Percentiles rank a stretch among this genome's conserved stretches.
phyloP scores from a whole-genome alignment of 1,284 basidiomycete genomes.

The Heterobasidion parviporum region DNA sequence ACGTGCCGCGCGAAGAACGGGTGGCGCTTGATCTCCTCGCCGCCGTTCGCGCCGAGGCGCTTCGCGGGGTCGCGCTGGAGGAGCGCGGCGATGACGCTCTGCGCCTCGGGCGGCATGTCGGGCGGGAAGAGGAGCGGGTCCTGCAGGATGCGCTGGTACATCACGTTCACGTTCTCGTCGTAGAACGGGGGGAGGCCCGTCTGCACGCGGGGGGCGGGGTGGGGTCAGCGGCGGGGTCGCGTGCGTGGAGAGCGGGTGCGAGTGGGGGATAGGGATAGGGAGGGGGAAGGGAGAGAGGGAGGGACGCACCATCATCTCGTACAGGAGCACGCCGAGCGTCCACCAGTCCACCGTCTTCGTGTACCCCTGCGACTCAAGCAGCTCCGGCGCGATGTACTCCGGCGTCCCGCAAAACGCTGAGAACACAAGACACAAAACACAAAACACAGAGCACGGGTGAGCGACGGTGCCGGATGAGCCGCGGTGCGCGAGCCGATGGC shows the following conservation, averaged over 20 bases:
- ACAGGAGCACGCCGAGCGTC: constrained; percentile 95
- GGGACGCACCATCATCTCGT: constrained; percentile 87
- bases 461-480: no score
- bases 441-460: neutral
- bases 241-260: neutral
- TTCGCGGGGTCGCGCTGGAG: constrained; percentile 84
- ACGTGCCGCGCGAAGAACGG: constrained; percentile 94
- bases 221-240: neutral
- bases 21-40: constrained; percentile 94
- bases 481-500: no score
- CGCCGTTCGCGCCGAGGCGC: constrained; percentile 86
- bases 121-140: constrained; percentile 93
- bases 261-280: neutral
- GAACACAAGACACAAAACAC: constrained; percentile 1
- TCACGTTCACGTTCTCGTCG: constrained; percentile 96
- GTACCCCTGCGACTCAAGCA: constrained; percentile 95
- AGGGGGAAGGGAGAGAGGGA: neutral
- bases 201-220: constrained; percentile 25
- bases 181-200: constrained; percentile 98
- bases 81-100: constrained; percentile 81
- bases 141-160: constrained; percentile 95
- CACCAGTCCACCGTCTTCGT: constrained; percentile 99
- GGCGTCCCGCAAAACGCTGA: constrained; percentile 98
- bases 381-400: constrained; percentile 94
- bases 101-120: constrained; percentile 85